phyloP scores from a whole-genome alignment of 1,139 yeast genomes.

The Geotrichum klebahnii region DNA sequence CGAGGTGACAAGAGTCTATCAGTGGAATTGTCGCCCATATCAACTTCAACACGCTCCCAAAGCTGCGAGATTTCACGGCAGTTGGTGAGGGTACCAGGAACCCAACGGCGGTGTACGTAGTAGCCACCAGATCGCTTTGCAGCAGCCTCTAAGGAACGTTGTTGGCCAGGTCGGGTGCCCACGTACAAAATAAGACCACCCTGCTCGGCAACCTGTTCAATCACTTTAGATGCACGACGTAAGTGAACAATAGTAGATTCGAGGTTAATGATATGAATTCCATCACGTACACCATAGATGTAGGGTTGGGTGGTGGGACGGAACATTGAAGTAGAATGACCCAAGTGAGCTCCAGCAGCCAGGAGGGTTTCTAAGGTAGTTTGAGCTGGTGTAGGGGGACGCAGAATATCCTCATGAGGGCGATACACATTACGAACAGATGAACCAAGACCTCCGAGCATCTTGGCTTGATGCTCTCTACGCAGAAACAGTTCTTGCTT shows the following conservation, averaged over 20 bases:
- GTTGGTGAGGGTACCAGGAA: conserved; percentile 91
- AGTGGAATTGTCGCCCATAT: conserved; percentile 59
- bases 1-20: conserved; percentile 50
- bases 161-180: conserved; percentile 79
- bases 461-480: conserved; percentile 55
- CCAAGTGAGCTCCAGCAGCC: conserved; percentile 93
- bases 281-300: conserved; percentile 82
- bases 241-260: conserved; percentile 74
- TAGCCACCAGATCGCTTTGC: conserved; percentile 75
- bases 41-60: conserved; percentile 63
- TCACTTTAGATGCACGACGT: conserved; percentile 74
- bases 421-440: conserved; percentile 56
- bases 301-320: conserved; percentile 85
- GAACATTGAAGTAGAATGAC: conserved; percentile 77
- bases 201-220: conserved; percentile 71
- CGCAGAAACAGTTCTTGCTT: conserved; percentile 73
- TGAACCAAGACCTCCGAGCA: conserved; percentile 60
- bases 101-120: conserved; percentile 83
- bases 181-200: conserved; percentile 84
- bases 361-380: conserved; percentile 63
- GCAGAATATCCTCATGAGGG: conserved; percentile 62
- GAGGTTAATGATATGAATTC: conserved; percentile 82
- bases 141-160: conserved; percentile 70
- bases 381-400: conserved; percentile 56
- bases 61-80: conserved; percentile 62